A percentile compares a stretch with the other conserved stretches of the same genome.
Evolutionary conservation across 495 filamentous ascomycete genomes (phyloP).

Genomic region (Daldinia decipiens): DNA sequence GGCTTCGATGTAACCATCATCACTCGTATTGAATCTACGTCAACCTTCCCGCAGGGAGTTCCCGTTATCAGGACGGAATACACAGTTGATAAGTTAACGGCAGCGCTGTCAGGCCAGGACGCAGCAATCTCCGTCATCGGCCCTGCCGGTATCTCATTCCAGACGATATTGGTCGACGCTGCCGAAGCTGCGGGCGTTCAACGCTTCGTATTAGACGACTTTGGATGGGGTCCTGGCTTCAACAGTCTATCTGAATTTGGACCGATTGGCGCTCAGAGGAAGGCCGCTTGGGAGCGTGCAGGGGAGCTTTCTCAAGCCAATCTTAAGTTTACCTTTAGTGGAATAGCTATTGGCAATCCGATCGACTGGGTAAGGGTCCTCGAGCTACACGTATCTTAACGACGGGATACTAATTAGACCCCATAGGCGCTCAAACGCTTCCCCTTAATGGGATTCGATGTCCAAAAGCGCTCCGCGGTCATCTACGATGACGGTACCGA

Average conservation of each 20-base stretch:
- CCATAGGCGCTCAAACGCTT: slow-evolving; percentile 40
- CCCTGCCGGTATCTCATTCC: slow-evolving; percentile 40
- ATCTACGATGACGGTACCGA: slow-evolving; percentile 61
- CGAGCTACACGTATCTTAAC: neutral
- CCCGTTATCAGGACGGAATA: slow-evolving; percentile 55
- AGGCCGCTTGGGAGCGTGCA: slow-evolving; percentile 48
- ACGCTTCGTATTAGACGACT: slow-evolving; percentile 65
- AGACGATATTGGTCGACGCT: slow-evolving; percentile 61
- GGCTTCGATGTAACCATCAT: slow-evolving; percentile 62
- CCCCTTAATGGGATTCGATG: slow-evolving; percentile 52
- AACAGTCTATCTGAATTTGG: slow-evolving; percentile 37
- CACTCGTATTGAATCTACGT: slow-evolving; percentile 52
- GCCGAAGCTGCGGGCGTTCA: slow-evolving; percentile 59
- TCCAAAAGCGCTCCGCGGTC: slow-evolving; percentile 47
- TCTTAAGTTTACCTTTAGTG: slow-evolving; percentile 54
- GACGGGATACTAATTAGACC: slow-evolving; percentile 10
- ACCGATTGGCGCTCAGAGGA: slow-evolving; percentile 32
- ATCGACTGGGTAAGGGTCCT: slow-evolving; percentile 53
- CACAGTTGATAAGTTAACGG: slow-evolving; percentile 53
- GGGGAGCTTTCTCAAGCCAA: slow-evolving; percentile 47
- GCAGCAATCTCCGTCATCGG: slow-evolving; percentile 55
- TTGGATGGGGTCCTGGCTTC: slow-evolving; percentile 57
- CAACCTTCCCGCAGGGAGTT: slow-evolving; percentile 45
- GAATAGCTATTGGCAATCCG: slow-evolving; percentile 54
- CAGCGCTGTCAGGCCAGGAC: slow-evolving; percentile 57